Base-by-base conservation (phyloP, 1,284 basidiomycete species). In the Mycosarcoma maydis region DNA sequence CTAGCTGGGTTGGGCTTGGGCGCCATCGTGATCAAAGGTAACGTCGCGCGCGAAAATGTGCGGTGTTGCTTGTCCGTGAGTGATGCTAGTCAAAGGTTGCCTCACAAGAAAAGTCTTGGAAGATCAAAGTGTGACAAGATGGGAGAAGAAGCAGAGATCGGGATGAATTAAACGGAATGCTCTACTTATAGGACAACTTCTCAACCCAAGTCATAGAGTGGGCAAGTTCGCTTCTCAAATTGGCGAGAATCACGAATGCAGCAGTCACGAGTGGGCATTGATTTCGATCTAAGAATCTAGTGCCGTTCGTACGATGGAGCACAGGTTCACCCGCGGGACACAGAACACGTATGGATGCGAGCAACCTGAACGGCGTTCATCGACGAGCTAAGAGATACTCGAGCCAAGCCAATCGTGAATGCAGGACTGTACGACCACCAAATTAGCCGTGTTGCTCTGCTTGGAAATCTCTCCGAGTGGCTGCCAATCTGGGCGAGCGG, bases 1-100 rank as follows among this genome's bases (percentile, higher is more conserved):
- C 66, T 59, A 6, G 67, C 56, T 19, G 67, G 57, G 50, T 70
- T 70, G 41, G 67, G 61, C 54, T 70, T 70, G 41, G 64, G 64
- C 26, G 64, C 44, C 64, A 67, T 67, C 33, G n/a, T 43, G 43
- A n/a, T n/a, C n/a, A n/a, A n/a, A n/a, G n/a, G n/a, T n/a, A n/a
- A n/a, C n/a, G n/a, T n/a, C n/a, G 16, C 6, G 33, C 13, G 33
- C 13, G 13, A 16, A 16, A 34, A 16, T 11, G 33, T n/a, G 16
- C 13, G 33, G n/a, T 26, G 19, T 24, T 16, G 19, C 10, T 14
- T 22, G 7, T 40, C 7, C 27, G 6, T 29, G 27, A 6, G 27
- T 29, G 33, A 34, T 34, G 2, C 33, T 33, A 10, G 32, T 6
- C 2, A 16, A 6, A 7, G 33, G 16, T 34, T 6, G 13, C 33